phyloP scores from a whole-genome alignment of 2,329 filamentous ascomycete genomes.

The Colletotrichum aenigma region DNA sequence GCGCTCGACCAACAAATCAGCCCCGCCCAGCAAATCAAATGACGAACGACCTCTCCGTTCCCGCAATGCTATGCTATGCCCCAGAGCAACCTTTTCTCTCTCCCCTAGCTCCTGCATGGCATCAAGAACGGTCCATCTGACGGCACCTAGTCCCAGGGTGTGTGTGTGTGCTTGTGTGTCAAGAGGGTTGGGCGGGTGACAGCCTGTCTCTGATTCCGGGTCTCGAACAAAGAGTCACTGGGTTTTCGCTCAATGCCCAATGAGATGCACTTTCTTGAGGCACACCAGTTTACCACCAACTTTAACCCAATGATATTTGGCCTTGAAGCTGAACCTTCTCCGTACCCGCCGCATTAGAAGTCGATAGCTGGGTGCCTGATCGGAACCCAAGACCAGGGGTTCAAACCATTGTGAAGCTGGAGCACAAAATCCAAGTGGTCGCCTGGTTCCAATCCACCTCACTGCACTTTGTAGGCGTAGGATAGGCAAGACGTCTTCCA shows the following conservation, averaged over 20 bases:
- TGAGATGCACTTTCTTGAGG: neutral
- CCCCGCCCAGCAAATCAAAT: neutral
- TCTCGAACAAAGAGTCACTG: conserved; percentile 4
- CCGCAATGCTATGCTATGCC: neutral
- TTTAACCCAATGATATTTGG: neutral
- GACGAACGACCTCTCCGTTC: neutral
- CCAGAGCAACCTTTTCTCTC: neutral
- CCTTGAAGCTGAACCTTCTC: neutral
- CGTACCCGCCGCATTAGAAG: neutral
- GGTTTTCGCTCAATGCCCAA: neutral
- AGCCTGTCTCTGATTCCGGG: conserved; percentile 13
- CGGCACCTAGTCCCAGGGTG: neutral
- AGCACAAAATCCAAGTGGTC: neutral
- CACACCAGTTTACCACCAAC: neutral
- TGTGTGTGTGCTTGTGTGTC: neutral
- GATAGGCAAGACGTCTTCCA: neutral
- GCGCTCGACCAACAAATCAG: neutral
- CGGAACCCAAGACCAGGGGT: conserved; percentile 10
- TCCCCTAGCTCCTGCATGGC: neutral
- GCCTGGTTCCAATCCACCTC: neutral
- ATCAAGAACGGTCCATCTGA: conserved; percentile 5
- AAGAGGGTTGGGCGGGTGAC: conserved; percentile 13
- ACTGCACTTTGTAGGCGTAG: neutral
- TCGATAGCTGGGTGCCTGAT: neutral
- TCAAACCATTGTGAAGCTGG: neutral